Base-by-base conservation (phyloP, 768 basidiomycete species). In the Phylloporus sp. region DNA sequence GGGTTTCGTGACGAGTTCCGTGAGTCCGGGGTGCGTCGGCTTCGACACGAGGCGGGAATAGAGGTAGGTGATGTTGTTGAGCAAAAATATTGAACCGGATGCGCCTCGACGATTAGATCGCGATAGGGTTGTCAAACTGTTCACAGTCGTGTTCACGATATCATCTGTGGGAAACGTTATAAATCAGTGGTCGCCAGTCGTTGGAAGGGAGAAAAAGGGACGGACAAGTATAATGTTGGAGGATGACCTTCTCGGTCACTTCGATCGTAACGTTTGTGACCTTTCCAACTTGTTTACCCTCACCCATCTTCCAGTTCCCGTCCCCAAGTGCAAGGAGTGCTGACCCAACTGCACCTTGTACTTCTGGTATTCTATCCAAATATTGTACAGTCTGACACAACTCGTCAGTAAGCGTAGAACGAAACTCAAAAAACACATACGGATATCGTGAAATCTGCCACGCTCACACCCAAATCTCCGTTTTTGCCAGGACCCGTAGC, bases 231-330 rank as follows among this genome's bases (percentile, higher is more conserved):
- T 79, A 92, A 62, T 90, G 87, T 57, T 90, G 84, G 20, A 90
- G 67, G 10, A 91, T 71, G 15, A 74, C 67, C 31, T 66, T 68
- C 56, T 84, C 81, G 45, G 81, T 82, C 9, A 71, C 72, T 24
- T 80, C 82, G 5, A 69, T 71, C 2, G 68, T 53, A 3, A 20
- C 21, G 44, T 78, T 77, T 7, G 64, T 51, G 3, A 59, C 61
- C 54, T 78, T 80, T 9, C 77, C 78, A 6, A 84, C 79, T 55
- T 76, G 74, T 18, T 86, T 74, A 6, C 87, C 88, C 50, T 88
- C 87, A 5, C 90, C 90, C 89, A 92, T 91, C 66, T 80, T 87
- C 90, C 90, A 91, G 54, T 91, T 91, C 9, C 90, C 90, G 49
- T 92, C 89, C 0, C 90, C 90, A 1, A 92, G 75, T 3, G 81